Base-by-base conservation (phyloP, 257 asterid genomes). In the Solanum dulcamara region DNA sequence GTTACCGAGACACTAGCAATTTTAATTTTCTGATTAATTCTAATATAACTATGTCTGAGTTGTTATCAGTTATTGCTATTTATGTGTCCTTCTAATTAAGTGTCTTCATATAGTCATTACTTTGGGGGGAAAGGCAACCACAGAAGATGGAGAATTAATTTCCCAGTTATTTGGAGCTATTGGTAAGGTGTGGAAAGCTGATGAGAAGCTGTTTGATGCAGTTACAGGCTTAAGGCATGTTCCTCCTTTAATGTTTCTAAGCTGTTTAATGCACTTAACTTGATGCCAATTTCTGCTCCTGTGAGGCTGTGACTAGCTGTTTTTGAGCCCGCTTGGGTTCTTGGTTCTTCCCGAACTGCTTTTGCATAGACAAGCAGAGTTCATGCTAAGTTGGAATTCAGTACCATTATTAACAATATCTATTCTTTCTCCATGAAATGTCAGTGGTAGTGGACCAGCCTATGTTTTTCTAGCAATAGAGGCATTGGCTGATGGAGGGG, bases 401-500 rank as follows among this genome's bases (percentile, higher is more conserved):
- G 83, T 28, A 79, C 64, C 64, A 48, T 79, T 79, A 18, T 48
- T 79, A 79, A 79, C 38, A 86, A 33, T 4, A 9, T 13, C 74
- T 90, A 14, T 66, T 85, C 17, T 11, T 48, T 70, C 83, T 83
- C 64, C 83, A 62, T 84, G 42, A 87, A 75, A 88, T 83, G 53
- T 81, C 95, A 97, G 99, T 88, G 99, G 93, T 48, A 97, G 99
- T 86, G 98, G 99, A 81, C 99, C 98, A 7, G 99, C 99, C 26
- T 95, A 97, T 84, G 88, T 97, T 40, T 97, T 86, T 85, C 86
- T 95, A 85, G 99, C 98, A 28, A 95, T 97, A 84, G 98, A 97
- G 91, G 99, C 98, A 84, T 91, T 97, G 86, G 99, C 99, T n/a
- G 98, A 97, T 87, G 99, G 98, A 86, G 98, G 99, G 22, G 99